Percentiles rank a stretch among this genome's conserved stretches.
Evolutionary conservation across 1,139 yeast species (phyloP).

Genomic region (Meyerozyma sp.): DNA sequence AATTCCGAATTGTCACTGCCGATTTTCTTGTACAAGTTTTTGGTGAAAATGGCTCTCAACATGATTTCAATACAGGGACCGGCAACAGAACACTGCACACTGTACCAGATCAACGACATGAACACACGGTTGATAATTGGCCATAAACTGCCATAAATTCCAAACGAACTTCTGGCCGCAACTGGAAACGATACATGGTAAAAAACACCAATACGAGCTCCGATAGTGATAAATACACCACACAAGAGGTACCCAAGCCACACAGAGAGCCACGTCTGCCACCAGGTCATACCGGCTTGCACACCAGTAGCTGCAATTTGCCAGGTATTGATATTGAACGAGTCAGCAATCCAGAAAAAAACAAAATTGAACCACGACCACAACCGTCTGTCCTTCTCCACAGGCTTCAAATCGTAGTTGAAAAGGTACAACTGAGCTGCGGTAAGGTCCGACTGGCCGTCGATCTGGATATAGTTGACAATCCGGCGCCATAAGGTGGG

Average conservation of each 20-base stretch:
- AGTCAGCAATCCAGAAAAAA: slow-evolving; percentile 81
- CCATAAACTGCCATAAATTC: slow-evolving; percentile 75
- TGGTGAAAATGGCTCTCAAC: slow-evolving; percentile 64
- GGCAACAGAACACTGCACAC: slow-evolving; percentile 79
- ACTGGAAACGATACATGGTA: slow-evolving; percentile 81
- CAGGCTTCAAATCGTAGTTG: slow-evolving; percentile 74
- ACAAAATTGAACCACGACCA: slow-evolving; percentile 83
- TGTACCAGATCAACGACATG: slow-evolving; percentile 81
- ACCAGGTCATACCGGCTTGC: slow-evolving; percentile 75
- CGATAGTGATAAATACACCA: slow-evolving; percentile 56
- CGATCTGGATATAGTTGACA: slow-evolving; percentile 4
- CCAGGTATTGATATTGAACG: slow-evolving; percentile 86
- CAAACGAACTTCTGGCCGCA: slow-evolving; percentile 66
- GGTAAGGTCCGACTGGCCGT: slow-evolving; percentile 27
- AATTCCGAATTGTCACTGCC: slow-evolving; percentile 36
- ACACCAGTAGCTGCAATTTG: slow-evolving; percentile 83
- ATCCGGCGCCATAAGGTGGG: slow-evolving; percentile 6
- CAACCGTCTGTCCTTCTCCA: slow-evolving; percentile 58
- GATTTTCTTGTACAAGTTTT: slow-evolving; percentile 30
- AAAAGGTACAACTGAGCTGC: slow-evolving; percentile 54
- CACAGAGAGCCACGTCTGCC: slow-evolving; percentile 84
- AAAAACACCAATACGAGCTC: slow-evolving; percentile 67
- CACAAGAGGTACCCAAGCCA: slow-evolving; percentile 67
- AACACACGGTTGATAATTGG: slow-evolving; percentile 76
- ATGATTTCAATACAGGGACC: slow-evolving; percentile 76